These are phyloP conservation scores for Boletales sp. DNA, from an alignment of 768 basidiomycete species.

Conservation along the genomic window DNA sequence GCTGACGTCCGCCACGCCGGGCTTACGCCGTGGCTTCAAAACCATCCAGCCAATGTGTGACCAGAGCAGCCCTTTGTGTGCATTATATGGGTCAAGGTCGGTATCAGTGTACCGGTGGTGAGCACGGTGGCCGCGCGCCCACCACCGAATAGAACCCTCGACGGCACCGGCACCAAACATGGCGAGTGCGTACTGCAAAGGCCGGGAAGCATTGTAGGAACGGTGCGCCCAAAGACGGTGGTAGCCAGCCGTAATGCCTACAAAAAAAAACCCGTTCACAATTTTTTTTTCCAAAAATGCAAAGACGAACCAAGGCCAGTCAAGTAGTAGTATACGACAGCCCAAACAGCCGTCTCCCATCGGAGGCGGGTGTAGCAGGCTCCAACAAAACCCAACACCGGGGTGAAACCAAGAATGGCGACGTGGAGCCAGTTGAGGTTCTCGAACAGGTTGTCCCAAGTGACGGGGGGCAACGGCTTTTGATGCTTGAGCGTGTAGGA, in stretches of 20 bases:
- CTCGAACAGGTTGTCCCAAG: slow-evolving; percentile 50
- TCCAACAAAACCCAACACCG: slow-evolving; percentile 71
- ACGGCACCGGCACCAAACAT: slow-evolving; percentile 88
- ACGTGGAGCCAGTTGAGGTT: slow-evolving; percentile 80
- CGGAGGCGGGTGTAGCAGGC: slow-evolving; percentile 59
- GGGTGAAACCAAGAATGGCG: slow-evolving; percentile 68
- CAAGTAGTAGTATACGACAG: slow-evolving; percentile 67
- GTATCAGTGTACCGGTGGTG: slow-evolving; percentile 98
- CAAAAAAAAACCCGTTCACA: not conserved
- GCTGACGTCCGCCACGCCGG: slow-evolving; percentile 86
- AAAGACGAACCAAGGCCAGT: slow-evolving; percentile 73
- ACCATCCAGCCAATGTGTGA: slow-evolving; percentile 94
- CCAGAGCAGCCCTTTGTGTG: slow-evolving; percentile 83
- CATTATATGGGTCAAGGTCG: slow-evolving; percentile 93
- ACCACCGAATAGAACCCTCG: slow-evolving; percentile 98
- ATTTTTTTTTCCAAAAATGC: slow-evolving; percentile 12
- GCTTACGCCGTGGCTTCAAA: slow-evolving; percentile 83
- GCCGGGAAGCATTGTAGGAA: slow-evolving; percentile 85
- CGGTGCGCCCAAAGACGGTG: slow-evolving; percentile 98
- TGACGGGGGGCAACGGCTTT: slow-evolving; percentile 65
- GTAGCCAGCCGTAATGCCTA: slow-evolving; percentile 90
- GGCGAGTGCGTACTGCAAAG: slow-evolving; percentile 83
- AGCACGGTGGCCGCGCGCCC: slow-evolving; percentile 96
- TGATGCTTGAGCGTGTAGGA: slow-evolving; percentile 65
- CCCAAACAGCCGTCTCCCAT: slow-evolving; percentile 72